Evolutionary conservation across 2,329 filamentous ascomycete species (phyloP).

Genomic region (Ceratocystis ficicola): DNA sequence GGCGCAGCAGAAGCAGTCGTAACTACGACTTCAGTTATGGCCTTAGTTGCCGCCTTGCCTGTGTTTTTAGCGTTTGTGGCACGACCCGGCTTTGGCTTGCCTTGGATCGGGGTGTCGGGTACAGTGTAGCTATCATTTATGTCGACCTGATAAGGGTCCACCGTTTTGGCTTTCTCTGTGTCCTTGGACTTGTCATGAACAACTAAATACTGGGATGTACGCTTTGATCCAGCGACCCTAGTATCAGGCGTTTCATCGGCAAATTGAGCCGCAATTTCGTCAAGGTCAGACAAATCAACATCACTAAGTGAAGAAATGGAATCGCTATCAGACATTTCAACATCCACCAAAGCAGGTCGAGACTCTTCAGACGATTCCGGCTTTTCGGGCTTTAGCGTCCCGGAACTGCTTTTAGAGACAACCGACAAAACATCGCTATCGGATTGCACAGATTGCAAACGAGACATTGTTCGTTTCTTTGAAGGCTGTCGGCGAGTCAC

Average conservation of each 20-base stretch:
- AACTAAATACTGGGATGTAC: background rate
- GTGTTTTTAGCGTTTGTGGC: slow-evolving; percentile 16
- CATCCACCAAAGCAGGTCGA: background rate
- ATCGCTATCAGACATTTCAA: slow-evolving; percentile 15
- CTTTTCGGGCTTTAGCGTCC: background rate
- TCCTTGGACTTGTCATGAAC: background rate
- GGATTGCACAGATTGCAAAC: background rate
- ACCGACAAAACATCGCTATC: background rate
- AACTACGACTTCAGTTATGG: slow-evolving; percentile 18
- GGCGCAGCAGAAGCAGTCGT: background rate
- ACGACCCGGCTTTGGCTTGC: slow-evolving; percentile 18
- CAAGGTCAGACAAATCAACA: slow-evolving; percentile 19
- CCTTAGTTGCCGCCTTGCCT: slow-evolving; percentile 22
- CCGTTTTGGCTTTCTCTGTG: slow-evolving; percentile 1
- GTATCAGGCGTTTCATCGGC: slow-evolving; percentile 1
- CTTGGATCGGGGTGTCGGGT: slow-evolving; percentile 24
- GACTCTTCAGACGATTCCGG: too few relatives aligned
- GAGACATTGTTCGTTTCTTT: background rate
- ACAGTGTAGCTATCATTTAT: slow-evolving; percentile 22
- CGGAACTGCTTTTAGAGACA: background rate
- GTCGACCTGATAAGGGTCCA: slow-evolving; percentile 8
- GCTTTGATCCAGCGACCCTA: slow-evolving; percentile 7
- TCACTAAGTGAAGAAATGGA: slow-evolving; percentile 21
- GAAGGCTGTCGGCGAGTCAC: background rate
- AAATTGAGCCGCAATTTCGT: slow-evolving; percentile 15